Percentiles rank a stretch among this genome's conserved stretches.
These are phyloP conservation scores for Microbotryum lychnidis-dioicae DNA, from an alignment of 1,284 basidiomycete species.

Conservation along the genomic window DNA sequence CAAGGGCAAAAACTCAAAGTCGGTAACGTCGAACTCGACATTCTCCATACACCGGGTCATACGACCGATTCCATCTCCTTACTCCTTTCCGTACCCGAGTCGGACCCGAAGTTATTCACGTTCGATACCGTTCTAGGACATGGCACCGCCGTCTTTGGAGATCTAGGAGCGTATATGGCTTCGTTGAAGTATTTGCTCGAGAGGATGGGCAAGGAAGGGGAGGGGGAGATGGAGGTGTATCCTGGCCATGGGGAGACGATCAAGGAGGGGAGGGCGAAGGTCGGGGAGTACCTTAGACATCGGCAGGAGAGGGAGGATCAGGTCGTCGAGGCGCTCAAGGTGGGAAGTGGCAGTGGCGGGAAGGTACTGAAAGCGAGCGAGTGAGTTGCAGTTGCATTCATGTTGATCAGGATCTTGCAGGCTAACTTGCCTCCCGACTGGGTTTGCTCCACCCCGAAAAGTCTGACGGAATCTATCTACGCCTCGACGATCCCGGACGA, in stretches of 20 bases:
- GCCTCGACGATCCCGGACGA: slow-evolving; percentile 47
- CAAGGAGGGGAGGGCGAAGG: slow-evolving; percentile 48
- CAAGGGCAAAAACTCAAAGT: slow-evolving; percentile 46
- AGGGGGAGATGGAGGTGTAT: slow-evolving; percentile 50
- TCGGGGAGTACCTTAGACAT: slow-evolving; percentile 70
- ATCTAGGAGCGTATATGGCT: slow-evolving; percentile 63
- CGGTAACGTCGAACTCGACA: slow-evolving; percentile 32
- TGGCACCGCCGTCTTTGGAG: slow-evolving; percentile 83
- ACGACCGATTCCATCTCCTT: slow-evolving; percentile 70
- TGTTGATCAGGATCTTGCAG: neutral
- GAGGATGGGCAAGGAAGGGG: slow-evolving; percentile 22
- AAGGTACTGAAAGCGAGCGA: slow-evolving; percentile 10
- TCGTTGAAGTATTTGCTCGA: slow-evolving; percentile 57
- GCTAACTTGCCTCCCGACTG: neutral
- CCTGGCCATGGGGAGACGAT: slow-evolving; percentile 83
- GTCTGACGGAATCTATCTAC: slow-evolving; percentile 30
- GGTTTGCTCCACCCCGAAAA: neutral
- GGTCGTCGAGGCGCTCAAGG: slow-evolving; percentile 55
- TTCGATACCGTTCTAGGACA: slow-evolving; percentile 87
- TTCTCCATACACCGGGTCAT: slow-evolving; percentile 84
- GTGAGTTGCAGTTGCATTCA: slow-evolving; percentile 36
- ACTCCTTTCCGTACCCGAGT: slow-evolving; percentile 1
- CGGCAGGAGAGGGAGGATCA: slow-evolving; percentile 73
- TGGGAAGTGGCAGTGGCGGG: neutral
- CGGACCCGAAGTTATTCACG: slow-evolving; percentile 57